Evolutionary conservation across 2,329 filamentous ascomycete genomes (phyloP), one percentile per base, ranked within the genome.

Genomic region (Emericellopsis atlantica): DNA sequence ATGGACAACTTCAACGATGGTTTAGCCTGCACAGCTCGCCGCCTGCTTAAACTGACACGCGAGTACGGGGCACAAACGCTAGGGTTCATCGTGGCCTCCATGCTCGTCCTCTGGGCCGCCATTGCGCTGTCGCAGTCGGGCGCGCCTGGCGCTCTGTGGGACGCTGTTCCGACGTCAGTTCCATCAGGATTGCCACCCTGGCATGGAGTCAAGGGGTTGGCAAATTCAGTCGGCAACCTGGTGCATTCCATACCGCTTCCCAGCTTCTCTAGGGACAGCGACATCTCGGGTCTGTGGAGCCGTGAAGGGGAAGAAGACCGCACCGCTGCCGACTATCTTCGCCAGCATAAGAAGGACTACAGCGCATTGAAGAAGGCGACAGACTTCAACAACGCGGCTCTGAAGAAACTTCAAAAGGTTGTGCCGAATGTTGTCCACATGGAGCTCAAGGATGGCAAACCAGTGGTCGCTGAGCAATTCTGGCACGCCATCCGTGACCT

Each of bases 401-500:
- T 70, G 5, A 49, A 64, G 12, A 63, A 64, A 29, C 51, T 82
- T 3, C 53, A 70, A 37, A 49, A 59, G 0, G 57, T 71, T 4
- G 56, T 85, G 4, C 81, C 81, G 0, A 64, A 69, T 11, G 49
- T 70, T 9, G 61, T 85, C 5, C 69, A 73, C 44, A 68, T 82
- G 47, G 64, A 69, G 12, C 64, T 67, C 7, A 56, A 61, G 29
- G 56, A 72, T 24, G 79, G 78, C 12, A 65, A 69, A 9, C 57
- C 64, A 0, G 58, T 71, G 18, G 70, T 85, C 14, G 61, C 72
- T 0, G 65, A 74, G 21, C 69, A 76, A 3, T 83, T 87, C 44
- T 87, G 76, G 72, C 65, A 74, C 42, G 81, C 79, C 0, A 54
- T 87, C 8, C 64, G 67, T 21, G 69, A 72, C 40, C 65, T 70